Evolutionary conservation across 371 early-diverging fungal genomes (phyloP).

Genomic region (Mucor piriformis): DNA sequence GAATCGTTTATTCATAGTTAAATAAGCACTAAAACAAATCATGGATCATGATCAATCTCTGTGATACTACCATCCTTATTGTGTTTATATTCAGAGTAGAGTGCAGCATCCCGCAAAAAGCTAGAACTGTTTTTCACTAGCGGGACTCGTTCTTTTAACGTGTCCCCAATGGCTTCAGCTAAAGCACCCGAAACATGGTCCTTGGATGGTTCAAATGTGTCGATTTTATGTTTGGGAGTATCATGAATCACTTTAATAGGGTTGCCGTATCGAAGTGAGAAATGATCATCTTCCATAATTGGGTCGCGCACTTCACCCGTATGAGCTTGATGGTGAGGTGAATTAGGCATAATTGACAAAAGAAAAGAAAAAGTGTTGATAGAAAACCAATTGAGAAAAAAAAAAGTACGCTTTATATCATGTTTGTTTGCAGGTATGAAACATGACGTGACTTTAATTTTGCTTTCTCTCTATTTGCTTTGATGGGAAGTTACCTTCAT

Average conservation of each 20-base stretch:
- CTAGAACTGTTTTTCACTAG: constrained; percentile 11
- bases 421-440: too few species aligned
- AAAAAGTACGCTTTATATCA: background rate
- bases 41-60: constrained; percentile 32
- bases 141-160: background rate
- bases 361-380: too few species aligned
- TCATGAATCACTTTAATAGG: constrained; percentile 47
- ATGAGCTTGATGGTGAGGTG: background rate
- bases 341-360: too few species aligned
- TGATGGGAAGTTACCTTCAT: too few species aligned
- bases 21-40: too few species aligned
- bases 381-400: background rate
- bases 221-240: constrained; percentile 20
- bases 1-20: too few species aligned
- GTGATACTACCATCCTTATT: constrained; percentile 26
- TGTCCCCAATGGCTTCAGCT: constrained; percentile 9
- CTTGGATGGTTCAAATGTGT: constrained; percentile 35
- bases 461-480: too few species aligned
- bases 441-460: constrained; percentile 13
- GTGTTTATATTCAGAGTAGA: constrained; percentile 38
- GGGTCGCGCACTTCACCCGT: constrained; percentile 33
- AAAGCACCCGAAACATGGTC: constrained; percentile 21
- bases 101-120: constrained; percentile 27
- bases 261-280: constrained; percentile 40
- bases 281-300: constrained; percentile 42